Conservation (phyloP, 306 rosid genomes). For the Styphnolobium japonicum region DNA sequence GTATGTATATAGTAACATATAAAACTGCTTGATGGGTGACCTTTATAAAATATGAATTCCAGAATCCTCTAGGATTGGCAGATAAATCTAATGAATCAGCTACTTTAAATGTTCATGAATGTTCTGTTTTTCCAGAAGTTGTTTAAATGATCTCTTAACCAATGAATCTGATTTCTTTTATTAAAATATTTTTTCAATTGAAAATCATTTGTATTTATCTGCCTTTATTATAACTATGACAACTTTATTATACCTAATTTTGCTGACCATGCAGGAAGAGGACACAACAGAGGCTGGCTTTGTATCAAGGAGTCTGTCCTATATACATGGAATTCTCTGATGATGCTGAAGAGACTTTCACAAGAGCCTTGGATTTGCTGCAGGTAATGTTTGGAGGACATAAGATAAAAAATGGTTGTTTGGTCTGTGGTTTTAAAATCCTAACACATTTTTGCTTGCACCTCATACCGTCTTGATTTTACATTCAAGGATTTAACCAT, state of each 20-base stretch:
- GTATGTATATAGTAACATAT: not conserved
- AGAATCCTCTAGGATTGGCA: not conserved
- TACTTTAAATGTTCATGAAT: not conserved
- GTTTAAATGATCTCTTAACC: not conserved
- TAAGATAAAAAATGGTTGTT: not conserved
- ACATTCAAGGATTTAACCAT: not conserved
- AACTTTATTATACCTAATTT: constrained; percentile 3
- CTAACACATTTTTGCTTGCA: not conserved
- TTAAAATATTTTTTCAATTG: constrained; percentile 23
- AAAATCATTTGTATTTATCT: not conserved
- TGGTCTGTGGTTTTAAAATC: not conserved
- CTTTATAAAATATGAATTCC: not conserved
- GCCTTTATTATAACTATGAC: constrained; percentile 23
- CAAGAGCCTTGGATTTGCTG: constrained; percentile 54
- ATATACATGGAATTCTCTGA: constrained; percentile 80
- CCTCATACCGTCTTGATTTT: not conserved
- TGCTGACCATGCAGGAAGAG: constrained; percentile 64
- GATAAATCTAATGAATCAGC: not conserved
- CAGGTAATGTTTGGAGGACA: constrained; percentile 43
- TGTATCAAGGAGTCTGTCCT: constrained; percentile 94
- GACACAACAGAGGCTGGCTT: constrained; percentile 77
- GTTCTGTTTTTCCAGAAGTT: not conserved
- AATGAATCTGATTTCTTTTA: not conserved
- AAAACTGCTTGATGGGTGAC: not conserved
- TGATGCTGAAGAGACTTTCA: constrained; percentile 79